Conservation (phyloP, 192 early-diverging fungal genomes). For the Linnemannia zychae region DNA sequence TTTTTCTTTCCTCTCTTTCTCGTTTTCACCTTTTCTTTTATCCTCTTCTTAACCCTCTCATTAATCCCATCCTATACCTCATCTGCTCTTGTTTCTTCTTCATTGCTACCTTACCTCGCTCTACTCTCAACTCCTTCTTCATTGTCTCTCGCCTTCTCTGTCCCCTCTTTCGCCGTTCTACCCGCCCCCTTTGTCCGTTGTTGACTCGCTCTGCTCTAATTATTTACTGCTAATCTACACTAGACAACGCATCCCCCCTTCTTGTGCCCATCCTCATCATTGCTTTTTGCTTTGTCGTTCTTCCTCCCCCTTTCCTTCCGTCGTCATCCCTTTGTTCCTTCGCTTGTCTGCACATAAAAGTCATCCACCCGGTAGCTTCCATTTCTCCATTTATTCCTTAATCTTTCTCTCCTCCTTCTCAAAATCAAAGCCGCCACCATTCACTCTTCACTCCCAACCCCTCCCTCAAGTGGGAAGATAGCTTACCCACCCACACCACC, state of each 20-base stretch:
- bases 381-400: background rate
- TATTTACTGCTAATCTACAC: background rate
- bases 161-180: background rate
- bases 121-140: background rate
- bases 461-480: slow-evolving; percentile 39
- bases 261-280: background rate
- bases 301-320: background rate
- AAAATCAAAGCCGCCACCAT: slow-evolving; percentile 14
- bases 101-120: background rate
- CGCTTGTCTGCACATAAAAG: background rate
- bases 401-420: background rate
- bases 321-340: background rate
- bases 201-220: background rate
- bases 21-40: background rate
- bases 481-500: slow-evolving; percentile 1
- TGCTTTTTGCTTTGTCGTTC: background rate
- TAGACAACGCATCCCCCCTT: background rate
- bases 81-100: background rate
- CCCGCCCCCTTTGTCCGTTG: background rate
- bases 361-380: background rate
- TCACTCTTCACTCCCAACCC: slow-evolving; percentile 26
- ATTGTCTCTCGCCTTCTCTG: slow-evolving; percentile 1
- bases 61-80: background rate
- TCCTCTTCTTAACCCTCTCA: background rate
- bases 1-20: background rate